phyloP scores from a whole-genome alignment of 2,329 filamentous ascomycete genomes.

The Tolypocladium tropicale region DNA sequence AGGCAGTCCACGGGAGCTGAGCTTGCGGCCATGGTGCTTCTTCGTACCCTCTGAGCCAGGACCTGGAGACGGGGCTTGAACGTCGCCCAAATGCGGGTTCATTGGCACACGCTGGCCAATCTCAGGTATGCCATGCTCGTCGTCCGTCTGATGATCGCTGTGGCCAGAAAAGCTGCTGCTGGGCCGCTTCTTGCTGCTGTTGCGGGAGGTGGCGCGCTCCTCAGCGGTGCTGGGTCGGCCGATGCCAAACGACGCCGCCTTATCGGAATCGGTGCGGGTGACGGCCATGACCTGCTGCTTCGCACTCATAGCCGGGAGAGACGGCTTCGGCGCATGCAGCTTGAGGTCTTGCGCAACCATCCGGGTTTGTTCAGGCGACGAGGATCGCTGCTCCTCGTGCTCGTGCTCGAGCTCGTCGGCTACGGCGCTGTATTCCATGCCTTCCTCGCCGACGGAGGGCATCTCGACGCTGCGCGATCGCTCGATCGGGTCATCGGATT shows the following conservation, averaged over 20 bases:
- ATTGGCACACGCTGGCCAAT: constrained; percentile 91
- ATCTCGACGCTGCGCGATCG: constrained; percentile 71
- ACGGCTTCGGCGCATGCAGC: constrained; percentile 82
- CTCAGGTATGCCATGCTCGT: constrained; percentile 83
- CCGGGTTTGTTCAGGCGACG: constrained; percentile 61
- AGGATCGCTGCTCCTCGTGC: constrained; percentile 20
- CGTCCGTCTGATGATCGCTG: constrained; percentile 46
- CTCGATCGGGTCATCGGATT: constrained; percentile 32
- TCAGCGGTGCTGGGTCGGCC: constrained; percentile 56
- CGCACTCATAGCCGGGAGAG: constrained; percentile 68
- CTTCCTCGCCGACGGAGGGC: constrained; percentile 82
- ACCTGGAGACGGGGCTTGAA: constrained; percentile 84
- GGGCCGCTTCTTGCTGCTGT: constrained; percentile 54
- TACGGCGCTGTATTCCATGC: constrained; percentile 67
- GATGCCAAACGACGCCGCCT: constrained; percentile 75
- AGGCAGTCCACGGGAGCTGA: constrained; percentile 60
- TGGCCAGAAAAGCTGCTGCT: constrained; percentile 46
- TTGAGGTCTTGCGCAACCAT: constrained; percentile 73
- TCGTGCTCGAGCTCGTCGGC: constrained; percentile 28
- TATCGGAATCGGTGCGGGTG: constrained; percentile 83
- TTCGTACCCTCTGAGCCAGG: constrained; percentile 35
- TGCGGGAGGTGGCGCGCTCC: constrained; percentile 28
- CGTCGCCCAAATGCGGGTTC: constrained; percentile 85
- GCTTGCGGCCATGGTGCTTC: constrained; percentile 57
- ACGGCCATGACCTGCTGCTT: constrained; percentile 75